Percentiles rank a stretch among this genome's conserved stretches.
phyloP scores from a whole-genome alignment of 78 protist species.

The Neovahlkampfia damariscottae region DNA sequence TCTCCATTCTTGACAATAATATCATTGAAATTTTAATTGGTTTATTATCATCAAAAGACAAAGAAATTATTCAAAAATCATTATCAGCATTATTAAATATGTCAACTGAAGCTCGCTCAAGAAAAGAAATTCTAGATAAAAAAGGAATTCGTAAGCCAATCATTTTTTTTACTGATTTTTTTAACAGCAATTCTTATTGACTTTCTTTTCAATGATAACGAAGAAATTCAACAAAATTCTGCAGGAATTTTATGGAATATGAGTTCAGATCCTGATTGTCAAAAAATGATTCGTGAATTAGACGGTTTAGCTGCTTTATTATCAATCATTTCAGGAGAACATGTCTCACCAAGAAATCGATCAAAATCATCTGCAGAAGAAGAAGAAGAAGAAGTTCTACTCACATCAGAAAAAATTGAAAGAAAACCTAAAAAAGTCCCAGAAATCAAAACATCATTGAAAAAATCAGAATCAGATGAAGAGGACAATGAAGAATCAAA shows the following conservation, averaged over 20 bases:
- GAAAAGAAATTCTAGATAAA: neutral
- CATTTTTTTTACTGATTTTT: neutral
- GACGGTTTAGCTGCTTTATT: conserved; percentile 17
- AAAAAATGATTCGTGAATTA: neutral
- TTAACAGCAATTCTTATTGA: conserved; percentile 10
- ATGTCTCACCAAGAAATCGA: neutral
- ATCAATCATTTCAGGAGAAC: neutral
- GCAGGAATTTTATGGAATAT: conserved; percentile 35
- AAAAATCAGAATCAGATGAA: no score
- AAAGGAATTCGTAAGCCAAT: neutral
- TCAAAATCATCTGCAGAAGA: no score
- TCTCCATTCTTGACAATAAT: neutral
- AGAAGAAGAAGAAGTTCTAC: no score
- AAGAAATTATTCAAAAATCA: neutral
- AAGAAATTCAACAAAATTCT: conserved; percentile 24
- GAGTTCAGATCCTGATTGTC: conserved; percentile 12
- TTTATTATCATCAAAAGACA: neutral
- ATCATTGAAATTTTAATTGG: neutral
- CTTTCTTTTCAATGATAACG: neutral
- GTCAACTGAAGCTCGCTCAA: neutral
- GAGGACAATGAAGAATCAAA: no score
- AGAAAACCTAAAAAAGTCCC: no score
- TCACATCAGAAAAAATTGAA: no score
- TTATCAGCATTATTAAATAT: neutral
- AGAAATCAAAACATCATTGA: no score